Base-by-base conservation (phyloP, 805 yeast species). In the Candida ovalis region DNA sequence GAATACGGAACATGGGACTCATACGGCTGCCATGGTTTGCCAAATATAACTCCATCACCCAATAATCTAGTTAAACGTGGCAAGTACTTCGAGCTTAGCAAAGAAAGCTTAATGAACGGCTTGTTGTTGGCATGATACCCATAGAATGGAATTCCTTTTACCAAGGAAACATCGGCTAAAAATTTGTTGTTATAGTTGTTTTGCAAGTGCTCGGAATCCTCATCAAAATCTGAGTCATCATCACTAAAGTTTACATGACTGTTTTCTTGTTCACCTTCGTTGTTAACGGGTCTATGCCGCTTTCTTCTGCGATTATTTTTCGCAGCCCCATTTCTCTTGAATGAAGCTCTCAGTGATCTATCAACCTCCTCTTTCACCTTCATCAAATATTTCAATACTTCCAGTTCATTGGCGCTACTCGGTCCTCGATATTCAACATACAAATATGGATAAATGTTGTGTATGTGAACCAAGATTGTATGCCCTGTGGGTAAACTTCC, bases 1-100 rank as follows among this genome's bases (percentile, higher is more conserved):
- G 78, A 60, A 56, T 73, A 85, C 0, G 96, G 90, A 12, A 92
- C 74, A 60, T 94, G 98, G 0, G 90, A 73, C 59, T 94, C 99
- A 62, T 71, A 88, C 0, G 83, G 80, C 41, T 81, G 83, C 13
- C 69, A 53, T 0, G 58, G 49, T 19, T 58, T 59, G 2, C 71
- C 73, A 36, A 69, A 54, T 1, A 78, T 57, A 3, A 65, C 66
- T 0, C 83, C 83, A 23, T 62, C 75, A 22, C 71, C 64, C 54
- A 66, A 75, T 43, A 67, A 75, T 76, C 48, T 65, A 3, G 84
- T 70, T 4, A 89, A 63, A 46, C 87, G 73, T 3, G 77, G 68
- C 18, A 73, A 67, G 55, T 80, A 78, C 4, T 77, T 61, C 0
- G 96, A 94, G 50, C 82, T 81, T 10, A 84, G 59, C 12, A 90